Conservation (phyloP, 108 stramenopile species). For the Skeletonema tropicum region DNA sequence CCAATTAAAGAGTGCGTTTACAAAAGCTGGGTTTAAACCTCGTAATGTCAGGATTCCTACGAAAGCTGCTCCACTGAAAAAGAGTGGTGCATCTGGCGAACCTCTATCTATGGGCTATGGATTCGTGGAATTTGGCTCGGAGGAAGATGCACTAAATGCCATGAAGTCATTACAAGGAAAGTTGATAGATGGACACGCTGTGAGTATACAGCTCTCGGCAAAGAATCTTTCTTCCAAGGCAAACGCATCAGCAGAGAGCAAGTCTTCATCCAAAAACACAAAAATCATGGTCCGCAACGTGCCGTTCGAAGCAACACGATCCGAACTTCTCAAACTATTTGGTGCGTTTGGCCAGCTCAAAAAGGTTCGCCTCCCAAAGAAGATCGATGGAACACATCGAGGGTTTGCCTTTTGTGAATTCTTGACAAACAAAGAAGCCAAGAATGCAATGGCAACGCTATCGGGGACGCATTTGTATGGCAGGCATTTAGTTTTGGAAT, state of each 20-base stretch:
- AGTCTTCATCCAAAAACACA: slow-evolving; percentile 49
- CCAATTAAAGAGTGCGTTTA: slow-evolving; percentile 67
- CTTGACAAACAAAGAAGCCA: slow-evolving; percentile 91
- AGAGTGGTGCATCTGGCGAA: slow-evolving; percentile 26
- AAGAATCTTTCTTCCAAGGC: slow-evolving; percentile 45
- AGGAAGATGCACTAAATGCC: slow-evolving; percentile 72
- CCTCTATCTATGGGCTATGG: slow-evolving; percentile 95
- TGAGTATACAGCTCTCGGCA: slow-evolving; percentile 87
- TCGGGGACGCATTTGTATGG: slow-evolving; percentile 97
- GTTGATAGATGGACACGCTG: slow-evolving; percentile 90
- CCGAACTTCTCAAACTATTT: slow-evolving; percentile 92
- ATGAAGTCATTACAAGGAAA: slow-evolving; percentile 82
- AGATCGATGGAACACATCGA: slow-evolving; percentile 95
- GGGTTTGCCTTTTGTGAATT: slow-evolving; percentile 99
- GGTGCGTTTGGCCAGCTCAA: slow-evolving; percentile 92
- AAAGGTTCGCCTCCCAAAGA: slow-evolving; percentile 96
- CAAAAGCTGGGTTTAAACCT: slow-evolving; percentile 55
- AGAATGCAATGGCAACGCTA: slow-evolving; percentile 83
- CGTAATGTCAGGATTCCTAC: slow-evolving; percentile 89
- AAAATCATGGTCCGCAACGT: slow-evolving; percentile 98
- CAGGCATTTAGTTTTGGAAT: slow-evolving; percentile 97
- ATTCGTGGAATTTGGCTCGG: slow-evolving; percentile 94
- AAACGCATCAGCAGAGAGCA: slow-evolving; percentile 10
- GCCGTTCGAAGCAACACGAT: slow-evolving; percentile 94
- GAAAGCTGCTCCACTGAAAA: slow-evolving; percentile 71